phyloP scores from a whole-genome alignment of 306 rosid species.

The Gillenia trifoliata region DNA sequence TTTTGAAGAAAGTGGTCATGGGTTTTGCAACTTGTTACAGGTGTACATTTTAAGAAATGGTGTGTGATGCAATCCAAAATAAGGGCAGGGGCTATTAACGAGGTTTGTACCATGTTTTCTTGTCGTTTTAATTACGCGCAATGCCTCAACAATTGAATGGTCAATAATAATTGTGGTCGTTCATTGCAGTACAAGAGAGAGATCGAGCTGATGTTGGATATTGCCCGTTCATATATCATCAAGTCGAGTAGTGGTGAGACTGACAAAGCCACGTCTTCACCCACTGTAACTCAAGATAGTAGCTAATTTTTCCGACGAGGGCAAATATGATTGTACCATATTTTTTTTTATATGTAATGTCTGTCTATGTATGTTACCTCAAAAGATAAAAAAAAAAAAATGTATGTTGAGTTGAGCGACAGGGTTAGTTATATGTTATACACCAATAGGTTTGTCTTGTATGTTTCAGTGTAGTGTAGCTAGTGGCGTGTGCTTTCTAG shows the following conservation, averaged over 20 bases:
- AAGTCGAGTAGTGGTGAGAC: slow-evolving; percentile 30
- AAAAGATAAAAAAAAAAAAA: too few relatives aligned
- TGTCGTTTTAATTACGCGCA: not conserved
- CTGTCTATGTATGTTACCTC: too few relatives aligned
- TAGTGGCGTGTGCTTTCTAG: slow-evolving; percentile 20
- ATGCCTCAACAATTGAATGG: not conserved
- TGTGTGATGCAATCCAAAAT: slow-evolving; percentile 95
- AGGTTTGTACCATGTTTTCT: slow-evolving; percentile 51
- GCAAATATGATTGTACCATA: too few relatives aligned
- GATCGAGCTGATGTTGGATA: slow-evolving; percentile 68
- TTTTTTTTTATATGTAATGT: too few relatives aligned
- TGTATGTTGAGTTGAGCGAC: slow-evolving; percentile 18
- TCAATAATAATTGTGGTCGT: slow-evolving; percentile 13
- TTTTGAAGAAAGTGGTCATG: slow-evolving; percentile 16
- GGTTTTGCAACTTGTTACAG: slow-evolving; percentile 34
- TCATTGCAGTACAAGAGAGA: slow-evolving; percentile 86
- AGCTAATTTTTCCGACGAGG: too few relatives aligned
- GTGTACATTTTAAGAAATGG: slow-evolving; percentile 98
- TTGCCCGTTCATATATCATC: slow-evolving; percentile 55
- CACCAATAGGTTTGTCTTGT: slow-evolving; percentile 24
- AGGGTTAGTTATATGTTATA: slow-evolving; percentile 11
- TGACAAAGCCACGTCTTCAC: slow-evolving; percentile 27
- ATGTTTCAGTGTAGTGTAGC: slow-evolving; percentile 5
- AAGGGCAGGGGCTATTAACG: slow-evolving; percentile 79
- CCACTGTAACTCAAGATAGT: slow-evolving; percentile 28